Conservation (phyloP, 2,329 filamentous ascomycete species). For the Thelonectria discophora region DNA sequence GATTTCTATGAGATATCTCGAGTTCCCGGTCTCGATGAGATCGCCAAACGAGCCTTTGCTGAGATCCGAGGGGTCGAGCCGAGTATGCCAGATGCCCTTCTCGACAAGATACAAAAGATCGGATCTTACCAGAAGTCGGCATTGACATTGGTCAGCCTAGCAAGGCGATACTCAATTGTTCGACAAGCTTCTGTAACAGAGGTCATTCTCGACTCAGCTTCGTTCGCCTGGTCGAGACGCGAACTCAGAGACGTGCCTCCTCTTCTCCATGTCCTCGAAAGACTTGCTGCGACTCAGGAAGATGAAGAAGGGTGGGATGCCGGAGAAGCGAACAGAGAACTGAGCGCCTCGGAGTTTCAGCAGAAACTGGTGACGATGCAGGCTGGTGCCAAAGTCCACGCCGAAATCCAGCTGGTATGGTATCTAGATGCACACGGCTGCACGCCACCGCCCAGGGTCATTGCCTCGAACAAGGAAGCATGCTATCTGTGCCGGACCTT, state of each 20-base stretch:
- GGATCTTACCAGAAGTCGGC: conserved; percentile 29
- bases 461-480: conserved; percentile 34
- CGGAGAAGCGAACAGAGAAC: not conserved
- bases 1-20: conserved; percentile 15
- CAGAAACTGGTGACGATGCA: not conserved
- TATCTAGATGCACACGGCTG: conserved; percentile 22
- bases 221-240: conserved; percentile 5
- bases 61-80: conserved; percentile 10
- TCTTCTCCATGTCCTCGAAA: not conserved
- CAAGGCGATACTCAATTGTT: not conserved
- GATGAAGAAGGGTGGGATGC: conserved; percentile 13
- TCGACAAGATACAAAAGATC: conserved; percentile 30
- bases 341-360: not conserved
- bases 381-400: conserved; percentile 27
- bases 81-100: not conserved
- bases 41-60: conserved; percentile 11
- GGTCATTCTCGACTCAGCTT: not conserved
- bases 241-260: not conserved
- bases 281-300: conserved; percentile 11
- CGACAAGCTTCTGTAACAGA: not conserved
- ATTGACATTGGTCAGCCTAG: conserved; percentile 14
- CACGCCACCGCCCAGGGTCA: conserved; percentile 25
- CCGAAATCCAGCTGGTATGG: conserved; percentile 37
- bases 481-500: conserved; percentile 36
- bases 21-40: conserved; percentile 10